A percentile compares a stretch with the other conserved stretches of the same genome.
Conservation (phyloP, 352 stramenopile genomes). For the Globisporangium camurandrum region DNA sequence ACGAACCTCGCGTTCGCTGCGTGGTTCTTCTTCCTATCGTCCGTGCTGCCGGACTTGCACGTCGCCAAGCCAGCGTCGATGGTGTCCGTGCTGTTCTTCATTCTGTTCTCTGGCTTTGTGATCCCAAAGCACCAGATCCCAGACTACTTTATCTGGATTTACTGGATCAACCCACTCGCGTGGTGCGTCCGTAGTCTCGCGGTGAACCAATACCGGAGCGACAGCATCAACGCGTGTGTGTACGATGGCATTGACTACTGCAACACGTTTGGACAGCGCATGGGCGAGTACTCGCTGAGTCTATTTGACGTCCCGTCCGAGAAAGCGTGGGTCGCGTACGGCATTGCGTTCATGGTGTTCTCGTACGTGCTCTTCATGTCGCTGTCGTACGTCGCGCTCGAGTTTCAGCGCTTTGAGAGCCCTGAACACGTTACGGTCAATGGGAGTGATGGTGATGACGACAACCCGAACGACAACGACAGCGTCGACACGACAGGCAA, state of each 20-base stretch:
- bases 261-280: background rate
- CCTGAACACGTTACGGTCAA: constrained; percentile 7
- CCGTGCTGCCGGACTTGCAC: constrained; percentile 19
- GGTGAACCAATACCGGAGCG: constrained; percentile 18
- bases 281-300: constrained; percentile 12
- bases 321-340: constrained; percentile 11
- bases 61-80: constrained; percentile 38
- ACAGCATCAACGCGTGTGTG: constrained; percentile 8
- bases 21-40: constrained; percentile 44
- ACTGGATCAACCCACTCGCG: constrained; percentile 27
- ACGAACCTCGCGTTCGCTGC: constrained; percentile 38
- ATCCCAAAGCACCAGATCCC: constrained; percentile 37
- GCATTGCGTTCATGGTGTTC: constrained; percentile 14
- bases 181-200: constrained; percentile 32
- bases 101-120: constrained; percentile 51
- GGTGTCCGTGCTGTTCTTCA: constrained; percentile 34
- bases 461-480: too few relatives aligned
- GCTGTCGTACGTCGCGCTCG: constrained; percentile 10
- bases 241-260: constrained; percentile 16
- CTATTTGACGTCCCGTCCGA: constrained; percentile 17
- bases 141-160: constrained; percentile 21
- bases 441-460: too few relatives aligned
- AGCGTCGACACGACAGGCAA: too few relatives aligned
- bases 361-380: constrained; percentile 16
- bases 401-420: constrained; percentile 16